Conservation (phyloP, 2,329 filamentous ascomycete species). For the Pseudopyricularia javanii region DNA sequence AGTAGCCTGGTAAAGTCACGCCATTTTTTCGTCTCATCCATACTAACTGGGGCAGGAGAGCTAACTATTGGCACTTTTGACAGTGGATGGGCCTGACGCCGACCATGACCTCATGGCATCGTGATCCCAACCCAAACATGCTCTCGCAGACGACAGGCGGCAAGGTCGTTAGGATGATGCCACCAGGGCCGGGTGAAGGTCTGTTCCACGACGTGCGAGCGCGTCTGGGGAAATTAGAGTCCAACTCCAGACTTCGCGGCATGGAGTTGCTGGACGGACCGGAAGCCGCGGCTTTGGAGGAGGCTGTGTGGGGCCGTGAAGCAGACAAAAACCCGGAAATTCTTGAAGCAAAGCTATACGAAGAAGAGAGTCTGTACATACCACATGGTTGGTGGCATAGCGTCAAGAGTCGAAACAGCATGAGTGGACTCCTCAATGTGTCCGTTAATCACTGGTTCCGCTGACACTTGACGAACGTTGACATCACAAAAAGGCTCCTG, state of each 20-base stretch:
- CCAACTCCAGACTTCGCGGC: constrained; percentile 48
- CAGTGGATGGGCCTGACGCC: constrained; percentile 73
- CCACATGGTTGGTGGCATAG: constrained; percentile 84
- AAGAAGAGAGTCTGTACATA: constrained; percentile 66
- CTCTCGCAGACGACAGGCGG: constrained; percentile 69
- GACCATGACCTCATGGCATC: constrained; percentile 81
- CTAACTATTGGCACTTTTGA: not conserved
- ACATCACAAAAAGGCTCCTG: not conserved
- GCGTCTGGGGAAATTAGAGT: constrained; percentile 19
- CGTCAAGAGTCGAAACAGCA: constrained; percentile 42
- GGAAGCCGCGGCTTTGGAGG: constrained; percentile 55
- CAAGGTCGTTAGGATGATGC: constrained; percentile 64
- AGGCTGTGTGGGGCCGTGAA: constrained; percentile 52
- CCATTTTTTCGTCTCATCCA: not conserved
- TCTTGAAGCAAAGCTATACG: constrained; percentile 41
- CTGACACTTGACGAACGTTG: constrained; percentile 21
- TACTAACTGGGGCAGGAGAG: not conserved
- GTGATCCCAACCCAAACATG: constrained; percentile 87
- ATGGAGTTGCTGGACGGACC: constrained; percentile 84
- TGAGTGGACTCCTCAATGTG: constrained; percentile 19
- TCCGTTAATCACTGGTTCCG: constrained; percentile 73
- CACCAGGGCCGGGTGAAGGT: constrained; percentile 46
- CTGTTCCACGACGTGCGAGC: constrained; percentile 47
- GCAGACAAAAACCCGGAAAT: constrained; percentile 16
- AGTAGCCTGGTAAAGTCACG: constrained; percentile 43